These are phyloP conservation scores for Hymenochaete sp. DNA, from an alignment of 1,284 basidiomycete species.

Conservation along the genomic window DNA sequence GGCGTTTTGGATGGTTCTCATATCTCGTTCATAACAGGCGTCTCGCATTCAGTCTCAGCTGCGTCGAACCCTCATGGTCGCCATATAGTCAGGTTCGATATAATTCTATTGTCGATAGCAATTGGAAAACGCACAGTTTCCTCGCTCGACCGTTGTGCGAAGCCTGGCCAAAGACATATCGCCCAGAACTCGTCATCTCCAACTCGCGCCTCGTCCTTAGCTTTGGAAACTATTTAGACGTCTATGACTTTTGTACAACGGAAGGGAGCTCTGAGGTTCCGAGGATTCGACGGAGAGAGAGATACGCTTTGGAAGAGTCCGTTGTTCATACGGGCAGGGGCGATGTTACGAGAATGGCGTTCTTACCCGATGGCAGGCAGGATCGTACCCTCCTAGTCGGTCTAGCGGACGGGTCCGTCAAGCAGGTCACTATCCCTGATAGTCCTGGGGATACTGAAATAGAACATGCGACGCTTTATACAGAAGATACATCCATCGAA, in stretches of 20 bases:
- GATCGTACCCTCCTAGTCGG: conserved; percentile 49
- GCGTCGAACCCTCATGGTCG: conserved; percentile 39
- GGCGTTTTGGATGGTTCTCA: conserved; percentile 50
- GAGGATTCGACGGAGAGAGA: conserved; percentile 41
- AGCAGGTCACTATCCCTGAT: conserved; percentile 35
- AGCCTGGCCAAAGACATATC: conserved; percentile 50
- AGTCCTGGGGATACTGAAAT: conserved; percentile 23
- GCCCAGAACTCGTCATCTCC: conserved; percentile 53
- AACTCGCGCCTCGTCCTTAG: conserved; percentile 51
- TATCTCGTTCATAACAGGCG: conserved; percentile 43
- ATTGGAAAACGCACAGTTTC: conserved; percentile 47
- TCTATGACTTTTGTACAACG: conserved; percentile 42
- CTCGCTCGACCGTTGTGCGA: conserved; percentile 60
- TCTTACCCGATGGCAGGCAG: conserved; percentile 39
- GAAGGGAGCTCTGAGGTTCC: conserved; percentile 29
- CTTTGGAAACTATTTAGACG: conserved; percentile 49
- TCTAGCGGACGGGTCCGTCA: conserved; percentile 51
- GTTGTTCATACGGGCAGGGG: conserved; percentile 29
- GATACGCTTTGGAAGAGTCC: conserved; percentile 30
- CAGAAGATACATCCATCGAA: conserved; percentile 41
- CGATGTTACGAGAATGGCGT: conserved; percentile 46
- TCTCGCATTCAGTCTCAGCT: conserved; percentile 43
- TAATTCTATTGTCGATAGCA: conserved; percentile 42
- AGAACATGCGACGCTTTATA: conserved; percentile 22
- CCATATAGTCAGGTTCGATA: conserved; percentile 41